These are phyloP conservation scores for Polyporus arcularius DNA, from an alignment of 768 basidiomycete genomes.

Conservation along the genomic window DNA sequence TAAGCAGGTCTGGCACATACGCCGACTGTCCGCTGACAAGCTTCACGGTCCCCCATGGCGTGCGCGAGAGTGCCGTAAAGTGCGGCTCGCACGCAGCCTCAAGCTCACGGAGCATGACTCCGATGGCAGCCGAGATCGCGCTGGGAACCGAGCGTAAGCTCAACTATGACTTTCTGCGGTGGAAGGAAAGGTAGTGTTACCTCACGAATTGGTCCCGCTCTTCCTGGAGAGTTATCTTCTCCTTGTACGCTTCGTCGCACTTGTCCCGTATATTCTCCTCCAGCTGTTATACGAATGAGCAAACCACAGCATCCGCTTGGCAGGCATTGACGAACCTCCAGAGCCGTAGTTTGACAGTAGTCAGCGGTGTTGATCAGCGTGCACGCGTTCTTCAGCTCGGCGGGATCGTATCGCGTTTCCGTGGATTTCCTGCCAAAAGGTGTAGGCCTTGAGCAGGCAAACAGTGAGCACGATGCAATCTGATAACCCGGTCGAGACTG, in stretches of 20 bases:
- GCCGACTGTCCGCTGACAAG: conserved; percentile 87
- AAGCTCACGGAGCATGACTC: conserved; percentile 78
- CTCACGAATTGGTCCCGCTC: conserved; percentile 90
- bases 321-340: conserved; percentile 56
- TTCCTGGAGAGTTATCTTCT: conserved; percentile 76
- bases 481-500: background rate
- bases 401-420: conserved; percentile 76
- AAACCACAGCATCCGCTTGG: background rate
- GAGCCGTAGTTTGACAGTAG: conserved; percentile 91
- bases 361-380: conserved; percentile 96
- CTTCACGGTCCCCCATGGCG: conserved; percentile 75
- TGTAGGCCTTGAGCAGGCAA: conserved; percentile 38
- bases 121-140: conserved; percentile 82
- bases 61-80: conserved; percentile 74
- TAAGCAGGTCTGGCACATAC: conserved; percentile 77
- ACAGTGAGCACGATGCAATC: background rate
- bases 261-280: conserved; percentile 91
- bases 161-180: too few relatives aligned
- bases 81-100: conserved; percentile 82
- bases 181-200: conserved; percentile 41
- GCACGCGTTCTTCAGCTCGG: conserved; percentile 79
- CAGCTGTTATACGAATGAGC: conserved; percentile 50
- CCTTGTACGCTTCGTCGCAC: conserved; percentile 73
- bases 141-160: conserved; percentile 40
- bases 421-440: conserved; percentile 60